A percentile compares a stretch with the other conserved stretches of the same genome.
phyloP scores from a whole-genome alignment of 768 basidiomycete species.

The Amanita phalloides region DNA sequence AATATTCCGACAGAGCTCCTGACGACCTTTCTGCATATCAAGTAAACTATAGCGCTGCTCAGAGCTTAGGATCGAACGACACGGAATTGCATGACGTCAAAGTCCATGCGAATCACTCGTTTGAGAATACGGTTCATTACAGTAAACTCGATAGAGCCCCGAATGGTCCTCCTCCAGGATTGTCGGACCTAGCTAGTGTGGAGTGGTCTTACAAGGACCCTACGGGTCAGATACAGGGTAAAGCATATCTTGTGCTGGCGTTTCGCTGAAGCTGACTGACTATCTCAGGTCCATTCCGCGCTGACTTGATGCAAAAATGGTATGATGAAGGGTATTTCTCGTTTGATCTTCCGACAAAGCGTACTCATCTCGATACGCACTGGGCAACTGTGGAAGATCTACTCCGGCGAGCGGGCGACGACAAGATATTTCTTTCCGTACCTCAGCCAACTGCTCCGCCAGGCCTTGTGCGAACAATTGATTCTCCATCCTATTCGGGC shows the following conservation, averaged over 20 bases:
- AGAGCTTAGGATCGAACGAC: background rate
- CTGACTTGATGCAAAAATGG: constrained; percentile 92
- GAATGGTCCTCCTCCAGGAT: constrained; percentile 21
- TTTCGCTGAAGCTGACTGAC: background rate
- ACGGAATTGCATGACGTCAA: background rate
- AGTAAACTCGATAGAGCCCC: constrained; percentile 4
- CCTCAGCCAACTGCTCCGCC: constrained; percentile 36
- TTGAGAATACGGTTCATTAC: constrained; percentile 7
- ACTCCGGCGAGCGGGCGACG: constrained; percentile 35
- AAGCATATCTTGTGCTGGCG: constrained; percentile 9
- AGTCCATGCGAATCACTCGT: background rate
- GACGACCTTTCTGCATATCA: background rate
- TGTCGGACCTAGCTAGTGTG: constrained; percentile 45
- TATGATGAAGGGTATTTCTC: constrained; percentile 84
- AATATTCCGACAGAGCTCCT: background rate
- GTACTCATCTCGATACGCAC: constrained; percentile 55
- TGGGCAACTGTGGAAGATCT: constrained; percentile 61
- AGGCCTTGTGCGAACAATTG: constrained; percentile 37
- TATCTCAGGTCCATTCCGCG: constrained; percentile 72
- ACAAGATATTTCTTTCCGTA: constrained; percentile 56
- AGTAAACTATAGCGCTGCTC: background rate
- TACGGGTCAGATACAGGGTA: constrained; percentile 86
- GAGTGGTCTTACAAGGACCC: constrained; percentile 94
- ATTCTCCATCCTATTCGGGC: constrained; percentile 28
- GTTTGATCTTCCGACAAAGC: constrained; percentile 74